A percentile compares a stretch with the other conserved stretches of the same genome.
phyloP scores from a whole-genome alignment of 495 filamentous ascomycete genomes.

The Penicillium manginii region DNA sequence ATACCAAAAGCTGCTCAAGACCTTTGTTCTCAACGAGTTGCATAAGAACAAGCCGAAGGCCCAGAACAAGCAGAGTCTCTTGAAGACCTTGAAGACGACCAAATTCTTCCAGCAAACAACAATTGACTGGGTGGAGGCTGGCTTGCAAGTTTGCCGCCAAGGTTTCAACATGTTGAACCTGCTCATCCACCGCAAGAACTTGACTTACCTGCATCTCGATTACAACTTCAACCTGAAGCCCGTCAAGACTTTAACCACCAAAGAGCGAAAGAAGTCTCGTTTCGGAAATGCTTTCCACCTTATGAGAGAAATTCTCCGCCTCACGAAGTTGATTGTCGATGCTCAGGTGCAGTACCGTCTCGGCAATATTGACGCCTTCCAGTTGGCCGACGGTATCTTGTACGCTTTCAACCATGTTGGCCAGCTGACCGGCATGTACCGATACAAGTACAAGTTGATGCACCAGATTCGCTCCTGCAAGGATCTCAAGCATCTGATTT shows the following conservation, averaged over 20 bases:
- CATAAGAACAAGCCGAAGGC: constrained; percentile 95
- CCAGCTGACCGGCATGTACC: constrained; percentile 99
- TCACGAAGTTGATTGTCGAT: constrained; percentile 98
- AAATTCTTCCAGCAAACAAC: constrained; percentile 99
- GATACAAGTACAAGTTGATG: constrained; percentile 99
- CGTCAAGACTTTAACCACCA: constrained; percentile 97
- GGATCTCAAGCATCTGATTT: constrained; percentile 98
- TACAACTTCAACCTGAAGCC: constrained; percentile 99
- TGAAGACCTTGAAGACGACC: constrained; percentile 87
- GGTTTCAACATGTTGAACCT: constrained; percentile 99
- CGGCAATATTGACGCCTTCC: constrained; percentile 98
- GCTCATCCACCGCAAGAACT: constrained; percentile 96
- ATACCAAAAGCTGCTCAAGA: constrained; percentile 98
- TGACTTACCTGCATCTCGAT: constrained; percentile 97
- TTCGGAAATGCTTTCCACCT: constrained; percentile 99
- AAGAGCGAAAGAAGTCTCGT: constrained; percentile 99
- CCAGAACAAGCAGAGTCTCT: constrained; percentile 89
- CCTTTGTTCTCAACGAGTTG: constrained; percentile 93
- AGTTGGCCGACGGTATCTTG: constrained; percentile 96
- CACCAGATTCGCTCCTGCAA: constrained; percentile 99
- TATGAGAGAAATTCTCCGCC: constrained; percentile 96
- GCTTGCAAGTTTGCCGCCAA: constrained; percentile 96
- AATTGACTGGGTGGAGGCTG: constrained; percentile 99
- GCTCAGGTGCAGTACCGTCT: constrained; percentile 98
- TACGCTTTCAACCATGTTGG: constrained; percentile 99